Percentiles rank a stretch among this genome's conserved stretches.
phyloP scores from a whole-genome alignment of 495 filamentous ascomycete genomes.

The Penicillium parvum region DNA sequence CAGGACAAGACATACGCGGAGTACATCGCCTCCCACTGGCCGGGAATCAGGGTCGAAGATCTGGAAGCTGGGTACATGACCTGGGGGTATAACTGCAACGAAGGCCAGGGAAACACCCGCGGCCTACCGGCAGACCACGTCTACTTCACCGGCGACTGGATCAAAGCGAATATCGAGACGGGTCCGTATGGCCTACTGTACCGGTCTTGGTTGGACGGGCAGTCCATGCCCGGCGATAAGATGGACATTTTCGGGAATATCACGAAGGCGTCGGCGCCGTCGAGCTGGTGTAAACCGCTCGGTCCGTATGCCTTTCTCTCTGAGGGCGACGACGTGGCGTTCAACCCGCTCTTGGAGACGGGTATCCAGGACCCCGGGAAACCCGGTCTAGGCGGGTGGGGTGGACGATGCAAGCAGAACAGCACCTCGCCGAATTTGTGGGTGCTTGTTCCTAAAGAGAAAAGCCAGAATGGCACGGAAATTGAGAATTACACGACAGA shows the following conservation, averaged over 20 bases:
- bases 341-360: constrained; percentile 38
- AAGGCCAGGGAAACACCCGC: constrained; percentile 6
- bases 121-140: constrained; percentile 35
- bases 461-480: background rate
- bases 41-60: constrained; percentile 22
- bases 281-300: constrained; percentile 1
- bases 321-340: constrained; percentile 42
- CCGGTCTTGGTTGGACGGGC: constrained; percentile 19
- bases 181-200: constrained; percentile 35
- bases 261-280: background rate
- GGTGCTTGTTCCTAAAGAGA: constrained; percentile 10
- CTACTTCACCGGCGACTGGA: constrained; percentile 37
- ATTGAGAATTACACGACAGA: constrained; percentile 4
- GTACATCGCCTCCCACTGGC: constrained; percentile 39
- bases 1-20: constrained; percentile 41
- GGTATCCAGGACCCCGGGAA: constrained; percentile 33
- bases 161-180: constrained; percentile 36
- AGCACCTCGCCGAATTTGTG: constrained; percentile 39
- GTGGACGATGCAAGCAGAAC: constrained; percentile 31
- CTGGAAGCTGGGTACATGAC: constrained; percentile 25
- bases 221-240: constrained; percentile 22
- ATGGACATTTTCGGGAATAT: constrained; percentile 12
- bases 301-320: constrained; percentile 23
- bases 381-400: constrained; percentile 39
- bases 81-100: constrained; percentile 24